A percentile compares a stretch with the other conserved stretches of the same genome.
Conservation (phyloP, 352 stramenopile genomes). For the Globisporangium perplexum region DNA sequence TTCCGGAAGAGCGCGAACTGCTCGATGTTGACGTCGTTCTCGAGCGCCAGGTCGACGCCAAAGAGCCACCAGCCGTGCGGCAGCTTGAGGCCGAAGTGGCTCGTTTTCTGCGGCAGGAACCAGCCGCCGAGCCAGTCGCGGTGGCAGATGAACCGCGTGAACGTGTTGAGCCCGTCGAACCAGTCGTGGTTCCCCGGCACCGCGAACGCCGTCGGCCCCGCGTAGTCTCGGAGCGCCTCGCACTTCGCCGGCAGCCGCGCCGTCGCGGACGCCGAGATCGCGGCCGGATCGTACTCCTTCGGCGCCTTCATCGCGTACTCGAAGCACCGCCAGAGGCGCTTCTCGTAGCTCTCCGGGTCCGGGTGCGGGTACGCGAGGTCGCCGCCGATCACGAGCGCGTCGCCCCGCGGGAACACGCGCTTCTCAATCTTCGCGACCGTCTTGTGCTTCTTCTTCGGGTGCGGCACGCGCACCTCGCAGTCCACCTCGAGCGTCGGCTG, state of each 20-base stretch:
- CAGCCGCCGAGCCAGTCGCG: slow-evolving; percentile 91
- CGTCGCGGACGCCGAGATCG: slow-evolving; percentile 82
- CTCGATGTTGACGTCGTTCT: slow-evolving; percentile 91
- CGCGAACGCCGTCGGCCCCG: slow-evolving; percentile 68
- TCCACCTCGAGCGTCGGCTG: slow-evolving; percentile 84
- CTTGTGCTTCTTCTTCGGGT: slow-evolving; percentile 1
- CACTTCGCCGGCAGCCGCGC: slow-evolving; percentile 43
- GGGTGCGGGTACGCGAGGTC: slow-evolving; percentile 92
- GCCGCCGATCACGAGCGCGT: slow-evolving; percentile 88
- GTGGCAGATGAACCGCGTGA: slow-evolving; percentile 88
- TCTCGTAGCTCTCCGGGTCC: slow-evolving; percentile 85
- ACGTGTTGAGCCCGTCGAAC: slow-evolving; percentile 93
- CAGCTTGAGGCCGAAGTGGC: slow-evolving; percentile 90
- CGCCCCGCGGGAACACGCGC: slow-evolving; percentile 72
- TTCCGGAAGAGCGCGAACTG: slow-evolving; percentile 91
- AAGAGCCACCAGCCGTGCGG: slow-evolving; percentile 91
- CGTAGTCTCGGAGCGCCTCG: slow-evolving; percentile 48
- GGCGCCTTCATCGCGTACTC: slow-evolving; percentile 93
- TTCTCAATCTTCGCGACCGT: slow-evolving; percentile 26
- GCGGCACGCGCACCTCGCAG: slow-evolving; percentile 18
- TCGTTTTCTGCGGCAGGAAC: slow-evolving; percentile 89
- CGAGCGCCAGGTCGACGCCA: slow-evolving; percentile 86
- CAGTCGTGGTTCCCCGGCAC: slow-evolving; percentile 93
- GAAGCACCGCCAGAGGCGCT: slow-evolving; percentile 88
- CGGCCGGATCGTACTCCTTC: slow-evolving; percentile 70